phyloP scores from a whole-genome alignment of 495 filamentous ascomycete genomes.

The Xylaria grammica region DNA sequence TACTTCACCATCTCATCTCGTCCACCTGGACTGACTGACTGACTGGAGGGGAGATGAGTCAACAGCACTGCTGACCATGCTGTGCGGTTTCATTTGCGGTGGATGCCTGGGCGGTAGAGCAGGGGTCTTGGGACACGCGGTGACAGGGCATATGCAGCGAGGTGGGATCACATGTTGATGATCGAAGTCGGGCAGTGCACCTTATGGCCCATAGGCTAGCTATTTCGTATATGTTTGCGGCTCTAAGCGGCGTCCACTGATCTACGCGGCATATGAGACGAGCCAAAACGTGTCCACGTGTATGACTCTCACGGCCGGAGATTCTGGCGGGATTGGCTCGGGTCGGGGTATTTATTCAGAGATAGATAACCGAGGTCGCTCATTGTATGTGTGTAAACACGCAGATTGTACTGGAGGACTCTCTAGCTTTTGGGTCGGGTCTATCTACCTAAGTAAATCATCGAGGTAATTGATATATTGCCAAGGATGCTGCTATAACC shows the following conservation, averaged over 20 bases:
- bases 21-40: too few species aligned
- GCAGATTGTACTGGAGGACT: too few species aligned
- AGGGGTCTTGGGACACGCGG: constrained; percentile 7
- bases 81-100: constrained; percentile 2
- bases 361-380: too few species aligned
- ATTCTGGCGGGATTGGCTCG: not conserved
- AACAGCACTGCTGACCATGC: not conserved
- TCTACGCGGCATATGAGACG: too few species aligned
- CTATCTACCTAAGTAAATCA: too few species aligned
- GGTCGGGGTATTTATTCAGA: too few species aligned
- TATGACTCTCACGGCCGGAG: not conserved
- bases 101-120: constrained; percentile 8
- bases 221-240: not conserved
- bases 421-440: too few species aligned
- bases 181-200: constrained; percentile 7
- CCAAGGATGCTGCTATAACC: too few species aligned
- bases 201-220: not conserved
- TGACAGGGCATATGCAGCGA: constrained; percentile 14
- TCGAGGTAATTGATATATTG: too few species aligned
- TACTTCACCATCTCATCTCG: too few species aligned
- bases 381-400: too few species aligned
- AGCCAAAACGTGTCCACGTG: too few species aligned
- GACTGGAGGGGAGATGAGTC: constrained; percentile 10
- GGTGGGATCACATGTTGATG: constrained; percentile 17
- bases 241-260: not conserved